phyloP scores from a whole-genome alignment of 495 filamentous ascomycete species.

The Jackrogersella multiformis region DNA sequence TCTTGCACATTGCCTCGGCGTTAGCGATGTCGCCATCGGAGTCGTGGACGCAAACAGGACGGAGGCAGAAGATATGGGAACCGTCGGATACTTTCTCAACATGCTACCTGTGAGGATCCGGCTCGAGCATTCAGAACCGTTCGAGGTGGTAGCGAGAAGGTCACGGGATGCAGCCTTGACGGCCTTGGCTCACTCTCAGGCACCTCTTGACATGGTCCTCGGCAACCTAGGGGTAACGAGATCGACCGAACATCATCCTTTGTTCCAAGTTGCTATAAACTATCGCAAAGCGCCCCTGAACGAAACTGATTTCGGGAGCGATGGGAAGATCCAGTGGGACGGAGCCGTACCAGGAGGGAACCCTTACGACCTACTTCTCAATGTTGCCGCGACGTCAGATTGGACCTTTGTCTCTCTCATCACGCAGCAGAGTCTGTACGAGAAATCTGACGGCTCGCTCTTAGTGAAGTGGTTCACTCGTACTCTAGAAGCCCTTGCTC shows the following conservation, averaged over 20 bases:
- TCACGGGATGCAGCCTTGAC: too few species aligned
- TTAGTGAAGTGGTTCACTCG: too few species aligned
- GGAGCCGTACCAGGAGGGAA: too few species aligned
- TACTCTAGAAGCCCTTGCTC: too few species aligned
- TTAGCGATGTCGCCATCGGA: conserved; percentile 45
- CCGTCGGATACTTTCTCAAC: conserved; percentile 59
- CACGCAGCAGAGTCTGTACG: too few species aligned
- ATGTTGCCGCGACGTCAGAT: too few species aligned
- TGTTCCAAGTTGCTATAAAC: conserved; percentile 53
- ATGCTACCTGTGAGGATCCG: conserved; percentile 60
- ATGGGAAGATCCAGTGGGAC: too few species aligned
- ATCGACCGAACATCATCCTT: conserved; percentile 27
- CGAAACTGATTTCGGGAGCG: too few species aligned
- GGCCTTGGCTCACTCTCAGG: conserved; percentile 38
- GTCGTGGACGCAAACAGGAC: conserved; percentile 49
- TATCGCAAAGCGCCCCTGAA: conserved; percentile 45
- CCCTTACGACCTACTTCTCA: too few species aligned
- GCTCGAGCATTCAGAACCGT: too few species aligned
- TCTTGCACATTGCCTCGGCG: conserved; percentile 22
- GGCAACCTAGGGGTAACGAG: conserved; percentile 14
- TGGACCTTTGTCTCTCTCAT: too few species aligned
- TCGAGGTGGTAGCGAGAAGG: conserved; percentile 30
- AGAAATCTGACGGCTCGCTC: too few species aligned
- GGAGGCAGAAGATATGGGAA: conserved; percentile 36
- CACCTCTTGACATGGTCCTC: conserved; percentile 49